phyloP scores from a whole-genome alignment of 129 eudicot genomes.

The Centella asiatica region DNA sequence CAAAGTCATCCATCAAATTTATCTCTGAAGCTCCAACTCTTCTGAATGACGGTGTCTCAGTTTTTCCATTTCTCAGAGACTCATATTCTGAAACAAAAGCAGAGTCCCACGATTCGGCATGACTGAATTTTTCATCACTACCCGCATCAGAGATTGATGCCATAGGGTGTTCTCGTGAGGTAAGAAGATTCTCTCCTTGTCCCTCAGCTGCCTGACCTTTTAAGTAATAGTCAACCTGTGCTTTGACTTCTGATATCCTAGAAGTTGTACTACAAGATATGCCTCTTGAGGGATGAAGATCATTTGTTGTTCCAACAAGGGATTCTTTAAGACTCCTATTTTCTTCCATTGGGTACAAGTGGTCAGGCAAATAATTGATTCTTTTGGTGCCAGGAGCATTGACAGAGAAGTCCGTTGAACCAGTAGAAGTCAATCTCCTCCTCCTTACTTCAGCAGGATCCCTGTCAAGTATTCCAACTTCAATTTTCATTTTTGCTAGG shows the following conservation, averaged over 20 bases:
- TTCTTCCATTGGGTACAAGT: conserved; percentile 50
- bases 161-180: conserved; percentile 22
- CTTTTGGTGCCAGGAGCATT: conserved; percentile 39
- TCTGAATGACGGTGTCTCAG: conserved; percentile 34
- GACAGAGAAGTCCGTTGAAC: conserved; percentile 27
- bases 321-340: conserved; percentile 58
- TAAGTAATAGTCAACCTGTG: conserved; percentile 27
- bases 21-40: conserved; percentile 54
- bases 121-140: conserved; percentile 67
- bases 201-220: conserved; percentile 16
- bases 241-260: conserved; percentile 24
- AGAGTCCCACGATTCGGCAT: conserved; percentile 66
- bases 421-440: conserved; percentile 39
- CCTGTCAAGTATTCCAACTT: conserved; percentile 64
- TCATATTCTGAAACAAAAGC: conserved; percentile 36
- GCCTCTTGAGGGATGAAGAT: conserved; percentile 18
- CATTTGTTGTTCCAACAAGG: conserved; percentile 37
- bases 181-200: conserved; percentile 4
- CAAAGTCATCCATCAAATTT: conserved; percentile 84
- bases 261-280: conserved; percentile 20
- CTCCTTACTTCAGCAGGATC: conserved; percentile 37
- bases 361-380: conserved; percentile 47
- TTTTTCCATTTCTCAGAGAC: conserved; percentile 27
- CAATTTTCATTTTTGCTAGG: conserved; percentile 72
- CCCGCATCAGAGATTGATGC: conserved; percentile 62